These are phyloP conservation scores for Pyrenopolyporus hunteri DNA, from an alignment of 495 filamentous ascomycete genomes.

Conservation along the genomic window DNA sequence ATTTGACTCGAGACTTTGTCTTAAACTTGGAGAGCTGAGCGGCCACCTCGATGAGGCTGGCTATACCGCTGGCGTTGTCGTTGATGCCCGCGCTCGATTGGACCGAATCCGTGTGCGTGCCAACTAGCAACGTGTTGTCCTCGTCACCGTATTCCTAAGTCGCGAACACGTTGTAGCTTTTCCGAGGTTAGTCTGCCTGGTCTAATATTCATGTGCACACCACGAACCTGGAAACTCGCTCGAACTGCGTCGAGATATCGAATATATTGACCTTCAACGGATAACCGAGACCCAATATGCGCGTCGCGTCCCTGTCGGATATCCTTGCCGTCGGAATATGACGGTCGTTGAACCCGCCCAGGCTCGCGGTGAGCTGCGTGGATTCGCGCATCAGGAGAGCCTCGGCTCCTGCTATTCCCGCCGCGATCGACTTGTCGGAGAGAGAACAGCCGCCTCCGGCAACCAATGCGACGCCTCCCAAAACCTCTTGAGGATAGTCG, in stretches of 20 bases:
- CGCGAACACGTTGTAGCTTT: conserved; percentile 64
- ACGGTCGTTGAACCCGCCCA: conserved; percentile 51
- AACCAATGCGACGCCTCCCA: conserved; percentile 60
- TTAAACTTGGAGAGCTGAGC: conserved; percentile 57
- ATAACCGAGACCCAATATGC: conserved; percentile 40
- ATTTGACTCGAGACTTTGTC: conserved; percentile 64
- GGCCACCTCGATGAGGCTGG: conserved; percentile 64
- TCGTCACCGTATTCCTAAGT: conserved; percentile 64
- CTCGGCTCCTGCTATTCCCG: conserved; percentile 56
- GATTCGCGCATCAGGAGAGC: conserved; percentile 64
- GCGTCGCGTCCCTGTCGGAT: conserved; percentile 4
- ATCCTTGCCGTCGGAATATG: conserved; percentile 48
- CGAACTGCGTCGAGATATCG: not conserved
- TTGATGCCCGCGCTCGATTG: conserved; percentile 63
- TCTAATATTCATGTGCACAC: conserved; percentile 43
- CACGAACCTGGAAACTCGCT: conserved; percentile 20
- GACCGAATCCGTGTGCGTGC: conserved; percentile 68
- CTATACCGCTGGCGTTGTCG: conserved; percentile 65
- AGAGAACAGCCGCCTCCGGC: conserved; percentile 60
- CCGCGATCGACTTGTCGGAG: conserved; percentile 58
- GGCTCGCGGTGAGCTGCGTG: conserved; percentile 47
- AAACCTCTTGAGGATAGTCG: conserved; percentile 56
- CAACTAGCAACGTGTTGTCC: conserved; percentile 60
- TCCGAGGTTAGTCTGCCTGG: conserved; percentile 48
- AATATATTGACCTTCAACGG: conserved; percentile 41